Evolutionary conservation across 2,329 filamentous ascomycete species (phyloP).

Genomic region (Aspergillus calidoustus): DNA sequence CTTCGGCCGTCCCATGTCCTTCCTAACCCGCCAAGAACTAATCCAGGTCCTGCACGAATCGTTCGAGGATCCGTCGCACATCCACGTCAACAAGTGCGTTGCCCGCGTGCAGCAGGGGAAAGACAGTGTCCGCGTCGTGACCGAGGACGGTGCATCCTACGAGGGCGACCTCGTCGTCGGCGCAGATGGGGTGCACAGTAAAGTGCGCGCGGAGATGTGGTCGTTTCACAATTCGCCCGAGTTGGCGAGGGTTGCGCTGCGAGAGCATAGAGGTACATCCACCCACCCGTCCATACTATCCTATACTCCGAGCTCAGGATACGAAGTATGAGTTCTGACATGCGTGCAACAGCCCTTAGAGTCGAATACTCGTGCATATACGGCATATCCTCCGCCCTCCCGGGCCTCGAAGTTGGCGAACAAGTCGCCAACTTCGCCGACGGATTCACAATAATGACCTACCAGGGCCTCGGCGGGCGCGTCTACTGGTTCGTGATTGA

Average conservation of each 20-base stretch:
- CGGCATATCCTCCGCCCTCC: conserved; percentile 28
- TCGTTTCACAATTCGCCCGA: conserved; percentile 15
- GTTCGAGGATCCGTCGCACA: background rate
- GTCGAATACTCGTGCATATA: conserved; percentile 35
- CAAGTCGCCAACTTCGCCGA: conserved; percentile 21
- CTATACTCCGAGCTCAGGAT: too few relatives aligned
- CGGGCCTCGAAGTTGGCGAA: conserved; percentile 19
- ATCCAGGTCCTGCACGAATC: conserved; percentile 28
- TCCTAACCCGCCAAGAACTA: conserved; percentile 25
- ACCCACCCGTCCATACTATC: background rate
- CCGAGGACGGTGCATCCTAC: conserved; percentile 36
- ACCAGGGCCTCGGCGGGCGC: conserved; percentile 22
- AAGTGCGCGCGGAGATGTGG: conserved; percentile 41
- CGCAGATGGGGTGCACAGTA: background rate
- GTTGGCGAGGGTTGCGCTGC: conserved; percentile 1
- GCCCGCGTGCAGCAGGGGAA: background rate
- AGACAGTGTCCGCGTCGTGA: conserved; percentile 12
- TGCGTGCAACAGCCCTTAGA: conserved; percentile 7
- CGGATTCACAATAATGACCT: conserved; percentile 19
- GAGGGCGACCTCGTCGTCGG: conserved; percentile 33
- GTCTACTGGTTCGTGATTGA: conserved; percentile 31
- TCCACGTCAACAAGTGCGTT: background rate
- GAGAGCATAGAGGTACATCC: conserved; percentile 10
- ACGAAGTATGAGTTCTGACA: background rate
- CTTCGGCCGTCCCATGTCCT: conserved; percentile 24